Evolutionary conservation across 116 monocot species (phyloP).

Genomic region (Phalaenopsis hybrid): DNA sequence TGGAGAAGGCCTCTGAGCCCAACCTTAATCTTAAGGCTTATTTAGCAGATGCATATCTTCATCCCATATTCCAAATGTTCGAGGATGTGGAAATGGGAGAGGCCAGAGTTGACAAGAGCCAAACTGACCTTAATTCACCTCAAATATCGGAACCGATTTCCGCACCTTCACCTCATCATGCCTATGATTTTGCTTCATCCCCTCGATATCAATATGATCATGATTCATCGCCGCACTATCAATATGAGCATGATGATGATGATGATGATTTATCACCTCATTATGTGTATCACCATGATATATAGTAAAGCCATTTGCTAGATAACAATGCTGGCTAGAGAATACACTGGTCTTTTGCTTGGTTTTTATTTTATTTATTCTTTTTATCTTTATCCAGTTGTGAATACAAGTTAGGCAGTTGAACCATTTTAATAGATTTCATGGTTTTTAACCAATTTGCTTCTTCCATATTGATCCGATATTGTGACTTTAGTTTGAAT

Average conservation of each 20-base stretch:
- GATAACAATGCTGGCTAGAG: too few relatives aligned
- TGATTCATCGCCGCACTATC: background rate
- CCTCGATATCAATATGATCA: too few relatives aligned
- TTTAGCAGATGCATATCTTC: slow-evolving; percentile 73
- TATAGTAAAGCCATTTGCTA: background rate
- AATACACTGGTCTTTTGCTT: too few relatives aligned
- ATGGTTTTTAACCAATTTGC: too few relatives aligned
- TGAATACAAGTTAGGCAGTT: too few relatives aligned
- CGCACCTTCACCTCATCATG: slow-evolving; percentile 43
- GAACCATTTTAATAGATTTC: too few relatives aligned
- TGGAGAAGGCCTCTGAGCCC: slow-evolving; percentile 62
- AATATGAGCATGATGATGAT: background rate
- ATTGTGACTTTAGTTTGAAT: too few relatives aligned
- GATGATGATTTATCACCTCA: slow-evolving; percentile 1
- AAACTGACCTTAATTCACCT: slow-evolving; percentile 19
- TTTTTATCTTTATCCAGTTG: too few relatives aligned
- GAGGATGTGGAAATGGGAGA: slow-evolving; percentile 43
- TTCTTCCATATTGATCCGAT: too few relatives aligned
- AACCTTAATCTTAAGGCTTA: slow-evolving; percentile 61
- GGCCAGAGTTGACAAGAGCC: slow-evolving; percentile 41
- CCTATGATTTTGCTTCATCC: slow-evolving; percentile 30
- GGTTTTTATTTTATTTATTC: too few relatives aligned
- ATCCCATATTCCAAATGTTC: slow-evolving; percentile 65
- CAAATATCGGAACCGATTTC: slow-evolving; percentile 24
- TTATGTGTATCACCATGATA: slow-evolving; percentile 10